phyloP scores from a whole-genome alignment of 2,329 filamentous ascomycete species.

The Myotisia sp. region DNA sequence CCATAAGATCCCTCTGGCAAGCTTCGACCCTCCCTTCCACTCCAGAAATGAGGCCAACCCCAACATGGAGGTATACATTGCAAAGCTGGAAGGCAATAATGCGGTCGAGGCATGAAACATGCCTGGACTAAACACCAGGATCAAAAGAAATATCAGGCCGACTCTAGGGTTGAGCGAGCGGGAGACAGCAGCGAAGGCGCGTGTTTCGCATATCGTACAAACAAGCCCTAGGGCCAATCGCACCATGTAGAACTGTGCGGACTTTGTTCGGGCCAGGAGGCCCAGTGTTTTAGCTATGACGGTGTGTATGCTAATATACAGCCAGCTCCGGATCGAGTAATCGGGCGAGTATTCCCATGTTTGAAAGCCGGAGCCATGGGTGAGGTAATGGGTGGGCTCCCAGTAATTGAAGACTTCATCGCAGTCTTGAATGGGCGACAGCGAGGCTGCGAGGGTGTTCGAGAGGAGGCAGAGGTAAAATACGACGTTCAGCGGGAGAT shows the following conservation, averaged over 20 bases:
- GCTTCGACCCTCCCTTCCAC: slow-evolving; percentile 65
- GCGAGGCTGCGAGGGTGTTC: slow-evolving; percentile 61
- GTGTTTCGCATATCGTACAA: slow-evolving; percentile 70
- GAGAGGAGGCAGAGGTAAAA: slow-evolving; percentile 68
- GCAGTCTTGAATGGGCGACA: slow-evolving; percentile 89
- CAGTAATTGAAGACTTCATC: slow-evolving; percentile 99
- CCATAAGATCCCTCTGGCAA: slow-evolving; percentile 73
- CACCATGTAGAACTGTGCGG: slow-evolving; percentile 70
- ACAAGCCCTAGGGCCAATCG: slow-evolving; percentile 58
- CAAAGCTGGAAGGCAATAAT: slow-evolving; percentile 85
- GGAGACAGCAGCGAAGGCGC: slow-evolving; percentile 65
- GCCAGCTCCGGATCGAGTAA: slow-evolving; percentile 89
- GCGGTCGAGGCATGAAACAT: slow-evolving; percentile 85
- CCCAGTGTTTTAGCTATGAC: slow-evolving; percentile 52
- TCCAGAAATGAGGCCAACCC: slow-evolving; percentile 84
- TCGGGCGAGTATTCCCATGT: slow-evolving; percentile 98
- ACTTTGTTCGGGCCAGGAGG: slow-evolving; percentile 37
- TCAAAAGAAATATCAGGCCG: slow-evolving; percentile 68
- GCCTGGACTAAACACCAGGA: slow-evolving; percentile 65
- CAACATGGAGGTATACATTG: slow-evolving; percentile 86
- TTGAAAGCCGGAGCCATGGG: slow-evolving; percentile 82
- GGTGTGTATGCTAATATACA: slow-evolving; percentile 72
- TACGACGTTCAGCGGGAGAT: slow-evolving; percentile 56
- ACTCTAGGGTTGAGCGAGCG: slow-evolving; percentile 67
- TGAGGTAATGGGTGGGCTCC: slow-evolving; percentile 90